Percentiles rank a stretch among this genome's conserved stretches.
These are phyloP conservation scores for Microstroma glucosiphilum DNA, from an alignment of 1,284 basidiomycete species.

Conservation along the genomic window DNA sequence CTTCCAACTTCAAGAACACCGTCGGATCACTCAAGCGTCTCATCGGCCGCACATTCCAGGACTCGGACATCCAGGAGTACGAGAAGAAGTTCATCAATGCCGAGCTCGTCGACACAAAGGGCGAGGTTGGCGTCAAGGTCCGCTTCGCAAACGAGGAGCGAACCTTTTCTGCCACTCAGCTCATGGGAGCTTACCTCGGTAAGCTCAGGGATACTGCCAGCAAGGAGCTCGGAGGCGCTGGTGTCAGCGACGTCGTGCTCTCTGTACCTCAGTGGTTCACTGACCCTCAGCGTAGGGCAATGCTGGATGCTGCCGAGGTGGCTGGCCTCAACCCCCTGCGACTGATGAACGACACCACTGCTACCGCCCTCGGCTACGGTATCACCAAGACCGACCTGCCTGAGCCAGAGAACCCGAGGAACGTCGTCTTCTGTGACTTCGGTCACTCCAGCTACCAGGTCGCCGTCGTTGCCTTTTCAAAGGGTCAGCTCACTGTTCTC, in stretches of 20 bases:
- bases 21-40: conserved; percentile 49
- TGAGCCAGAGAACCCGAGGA: conserved; percentile 45
- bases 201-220: conserved; percentile 48
- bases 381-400: conserved; percentile 51
- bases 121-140: conserved; percentile 50
- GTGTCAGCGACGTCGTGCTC: conserved; percentile 48
- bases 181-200: conserved; percentile 49
- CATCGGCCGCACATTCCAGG: conserved; percentile 42
- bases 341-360: conserved; percentile 49
- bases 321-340: conserved; percentile 49
- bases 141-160: conserved; percentile 45
- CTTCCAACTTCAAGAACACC: conserved; percentile 51
- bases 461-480: conserved; percentile 48
- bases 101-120: conserved; percentile 46
- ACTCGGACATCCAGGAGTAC: conserved; percentile 41
- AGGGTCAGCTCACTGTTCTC: conserved; percentile 49
- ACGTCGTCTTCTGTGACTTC: conserved; percentile 50
- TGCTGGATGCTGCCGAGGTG: conserved; percentile 48
- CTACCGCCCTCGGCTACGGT: conserved; percentile 48
- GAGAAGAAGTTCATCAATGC: conserved; percentile 50
- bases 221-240: conserved; percentile 42
- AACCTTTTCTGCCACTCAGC: conserved; percentile 47
- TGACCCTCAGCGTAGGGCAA: conserved; percentile 45
- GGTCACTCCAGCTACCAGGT: conserved; percentile 51
- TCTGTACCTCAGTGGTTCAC: conserved; percentile 50